Evolutionary conservation across 495 filamentous ascomycete genomes (phyloP), one percentile per base, ranked within the genome.

Genomic region (Haplographium delicatum): DNA sequence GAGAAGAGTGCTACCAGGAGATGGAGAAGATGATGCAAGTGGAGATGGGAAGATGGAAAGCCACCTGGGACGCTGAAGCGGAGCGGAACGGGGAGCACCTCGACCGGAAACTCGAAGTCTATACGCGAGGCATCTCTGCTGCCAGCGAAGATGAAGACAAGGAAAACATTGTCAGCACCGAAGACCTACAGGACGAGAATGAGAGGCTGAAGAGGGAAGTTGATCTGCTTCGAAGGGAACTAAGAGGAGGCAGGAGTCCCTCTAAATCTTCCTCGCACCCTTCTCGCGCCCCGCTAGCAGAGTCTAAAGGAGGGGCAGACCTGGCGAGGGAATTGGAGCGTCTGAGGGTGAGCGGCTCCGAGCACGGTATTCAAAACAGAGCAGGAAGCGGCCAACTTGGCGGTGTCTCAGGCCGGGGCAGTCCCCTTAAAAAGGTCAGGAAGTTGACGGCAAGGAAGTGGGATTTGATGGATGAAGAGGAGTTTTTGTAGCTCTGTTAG

Each of bases 1-100:
- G 93, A n/a, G 93, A 96, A 61, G 91, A 96, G 56, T 87, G 88
- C 54, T 89, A 80, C 61, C 70, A 68, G 2, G 93, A 96, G 63
- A 93, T 95, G 74, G 93, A 98, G 60, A 75, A 72, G 44, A 75
- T 76, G 28, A 69, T 95, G 37, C 81, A 83, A 51, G 69, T 78
- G 19, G 88, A 95, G 59, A 79, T 88, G 66, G 73, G 73, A 24
- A 73, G 85, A 16, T 95, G 87, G 87, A 81, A 86, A 56, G 80
- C 71, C 11, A 83, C 81, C 13, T 79, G 84, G 73, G 83, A 83
- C 25, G 78, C 70, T 11, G 85, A 95, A 65, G 75, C 82, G 59
- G 85, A 89, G 47, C 71, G 78, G 22, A 68, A 68, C n/a, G 88
- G 95, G 33, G 88, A 88, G 63, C 89, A 93, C 67, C 73, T 94